Base-by-base conservation (phyloP, 2,329 filamentous ascomycete species). In the Parafenestella ontariensis region DNA sequence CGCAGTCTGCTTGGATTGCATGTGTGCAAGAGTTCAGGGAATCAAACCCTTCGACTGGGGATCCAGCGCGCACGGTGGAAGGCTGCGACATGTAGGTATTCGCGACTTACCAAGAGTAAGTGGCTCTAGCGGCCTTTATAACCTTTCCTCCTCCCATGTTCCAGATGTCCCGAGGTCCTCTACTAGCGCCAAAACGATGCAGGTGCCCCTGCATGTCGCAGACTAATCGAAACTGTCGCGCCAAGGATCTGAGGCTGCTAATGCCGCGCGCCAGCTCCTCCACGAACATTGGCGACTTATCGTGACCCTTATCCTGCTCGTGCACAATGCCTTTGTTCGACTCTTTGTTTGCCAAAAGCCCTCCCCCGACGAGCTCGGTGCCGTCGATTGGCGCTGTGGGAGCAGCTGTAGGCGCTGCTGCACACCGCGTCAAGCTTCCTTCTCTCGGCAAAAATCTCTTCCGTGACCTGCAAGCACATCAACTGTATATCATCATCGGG, bases 11-110 rank as follows among this genome's bases (percentile, higher is more conserved):
- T 78, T 89, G 43, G 15, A 46, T 70, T 56, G 84, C 85, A 54
- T 79, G 78, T 65, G 91, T 81, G 48, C 76, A 77, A 76, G 91
- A 79, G 23, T 79, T 74, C 13, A 49, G 28, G 24, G 75, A 61
- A 36, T 79, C 67, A 3, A 92, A 81, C 5, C 77, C 67, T n/a
- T 75, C 57, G 61, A 83, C 84, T 23, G 88, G 79, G 9, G n/a
- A n/a, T n/a, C n/a, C n/a, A n/a, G 82, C 83, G 18, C 71, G 76
- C 20, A 76, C 59, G 21, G 77, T 74, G 1, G 85, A n/a, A 88
- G 79, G 82, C 56, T 82, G 77, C n/a, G 84, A 87, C 6, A 87
- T 89, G 78, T 88, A 90, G 76, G 87, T 88, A 49, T 91, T 79
- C 29, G 90, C 78, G 3, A 91, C 47, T 24, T 49, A 26, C 20